Conservation (phyloP, 2,329 filamentous ascomycete genomes). For the Penicillium nordicum region DNA sequence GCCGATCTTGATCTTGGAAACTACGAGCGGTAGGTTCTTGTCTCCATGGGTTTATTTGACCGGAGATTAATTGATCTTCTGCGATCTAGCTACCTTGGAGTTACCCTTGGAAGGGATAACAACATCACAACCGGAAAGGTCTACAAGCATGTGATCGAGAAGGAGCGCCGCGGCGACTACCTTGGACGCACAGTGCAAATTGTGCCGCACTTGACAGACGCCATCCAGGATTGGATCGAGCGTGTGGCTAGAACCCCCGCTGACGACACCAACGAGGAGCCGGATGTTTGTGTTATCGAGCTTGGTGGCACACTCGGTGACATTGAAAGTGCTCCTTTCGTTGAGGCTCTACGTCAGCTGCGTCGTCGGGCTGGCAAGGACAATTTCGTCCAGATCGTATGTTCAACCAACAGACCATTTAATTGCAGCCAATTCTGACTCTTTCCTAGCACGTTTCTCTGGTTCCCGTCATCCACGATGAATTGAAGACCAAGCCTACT, state of each 20-base stretch:
- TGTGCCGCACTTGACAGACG: constrained; percentile 85
- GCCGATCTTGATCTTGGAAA: constrained; percentile 71
- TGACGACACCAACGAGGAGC: constrained; percentile 75
- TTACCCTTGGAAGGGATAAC: constrained; percentile 77
- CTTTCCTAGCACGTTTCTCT: constrained; percentile 58
- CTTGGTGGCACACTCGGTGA: constrained; percentile 55
- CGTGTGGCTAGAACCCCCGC: constrained; percentile 80
- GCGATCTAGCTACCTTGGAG: constrained; percentile 61
- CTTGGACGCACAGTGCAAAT: constrained; percentile 85
- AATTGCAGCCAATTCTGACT: neutral
- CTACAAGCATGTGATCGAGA: constrained; percentile 81
- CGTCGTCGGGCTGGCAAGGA: constrained; percentile 66
- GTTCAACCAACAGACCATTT: neutral
- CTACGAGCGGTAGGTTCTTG: constrained; percentile 55
- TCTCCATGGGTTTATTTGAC: neutral
- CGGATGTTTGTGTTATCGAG: constrained; percentile 87
- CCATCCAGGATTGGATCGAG: constrained; percentile 89
- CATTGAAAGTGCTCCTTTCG: constrained; percentile 81
- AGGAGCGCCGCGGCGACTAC: constrained; percentile 69
- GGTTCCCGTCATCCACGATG: constrained; percentile 67
- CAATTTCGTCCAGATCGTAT: constrained; percentile 75
- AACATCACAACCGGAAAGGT: constrained; percentile 98
- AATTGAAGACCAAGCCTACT: constrained; percentile 96
- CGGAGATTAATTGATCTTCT: neutral
- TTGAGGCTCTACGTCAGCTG: constrained; percentile 79